Evolutionary conservation across 1,284 basidiomycete species (phyloP).

Genomic region (Trichosporon coremiiforme): DNA sequence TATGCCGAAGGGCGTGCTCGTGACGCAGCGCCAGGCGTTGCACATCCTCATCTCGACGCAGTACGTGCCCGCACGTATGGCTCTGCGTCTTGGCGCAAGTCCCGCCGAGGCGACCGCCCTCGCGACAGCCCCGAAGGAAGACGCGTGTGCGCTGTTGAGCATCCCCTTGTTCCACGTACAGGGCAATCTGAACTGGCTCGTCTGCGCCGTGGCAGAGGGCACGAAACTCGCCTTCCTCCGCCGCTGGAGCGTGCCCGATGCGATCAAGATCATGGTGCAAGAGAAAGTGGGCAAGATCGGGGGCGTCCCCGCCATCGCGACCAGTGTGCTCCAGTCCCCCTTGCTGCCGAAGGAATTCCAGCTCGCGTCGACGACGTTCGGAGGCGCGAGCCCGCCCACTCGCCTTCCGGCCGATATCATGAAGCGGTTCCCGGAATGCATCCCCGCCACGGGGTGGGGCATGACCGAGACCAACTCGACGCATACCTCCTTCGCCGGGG

Average conservation of each 20-base stretch:
- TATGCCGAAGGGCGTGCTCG: constrained; percentile 49
- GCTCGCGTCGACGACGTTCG: constrained; percentile 47
- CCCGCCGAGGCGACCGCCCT: constrained; percentile 31
- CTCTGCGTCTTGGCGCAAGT: constrained; percentile 31
- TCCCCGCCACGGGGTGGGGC: constrained; percentile 41
- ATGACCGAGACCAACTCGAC: constrained; percentile 52
- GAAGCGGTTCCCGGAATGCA: constrained; percentile 34
- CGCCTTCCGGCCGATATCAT: constrained; percentile 42
- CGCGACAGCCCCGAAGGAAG: constrained; percentile 35
- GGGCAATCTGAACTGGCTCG: constrained; percentile 49
- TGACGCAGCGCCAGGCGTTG: constrained; percentile 49
- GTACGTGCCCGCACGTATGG: constrained; percentile 25
- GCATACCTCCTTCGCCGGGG: constrained; percentile 42
- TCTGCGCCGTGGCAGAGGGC: constrained; percentile 46
- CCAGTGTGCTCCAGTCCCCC: constrained; percentile 42
- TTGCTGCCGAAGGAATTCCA: constrained; percentile 36
- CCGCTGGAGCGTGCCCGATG: constrained; percentile 43
- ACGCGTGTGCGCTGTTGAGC: constrained; percentile 41
- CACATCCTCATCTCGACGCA: constrained; percentile 30
- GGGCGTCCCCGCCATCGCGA: constrained; percentile 50
- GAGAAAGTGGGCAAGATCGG: constrained; percentile 48
- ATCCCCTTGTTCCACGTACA: constrained; percentile 55
- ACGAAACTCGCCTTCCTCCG: constrained; percentile 47
- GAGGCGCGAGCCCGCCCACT: constrained; percentile 47
- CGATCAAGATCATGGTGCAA: constrained; percentile 38